Conservation (phyloP, 495 filamentous ascomycete species). For the Penicillium diatomitis region DNA sequence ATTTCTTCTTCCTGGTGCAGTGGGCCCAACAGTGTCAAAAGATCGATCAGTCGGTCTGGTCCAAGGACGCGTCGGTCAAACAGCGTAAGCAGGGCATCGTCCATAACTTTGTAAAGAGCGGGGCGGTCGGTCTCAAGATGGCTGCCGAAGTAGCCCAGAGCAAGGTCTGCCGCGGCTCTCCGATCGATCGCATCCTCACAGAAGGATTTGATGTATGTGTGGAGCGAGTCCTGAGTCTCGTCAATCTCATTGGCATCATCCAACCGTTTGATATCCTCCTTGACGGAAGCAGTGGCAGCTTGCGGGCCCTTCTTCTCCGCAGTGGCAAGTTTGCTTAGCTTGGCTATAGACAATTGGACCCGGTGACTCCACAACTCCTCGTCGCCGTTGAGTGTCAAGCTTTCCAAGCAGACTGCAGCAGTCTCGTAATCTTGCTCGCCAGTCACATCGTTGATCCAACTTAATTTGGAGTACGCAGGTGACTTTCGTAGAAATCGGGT, state of each 20-base stretch:
- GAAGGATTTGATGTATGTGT: slow-evolving; percentile 46
- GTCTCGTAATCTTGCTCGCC: slow-evolving; percentile 60
- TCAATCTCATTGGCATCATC: slow-evolving; percentile 57
- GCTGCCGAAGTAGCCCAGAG: slow-evolving; percentile 56
- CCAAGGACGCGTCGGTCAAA: slow-evolving; percentile 59
- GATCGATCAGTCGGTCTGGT: slow-evolving; percentile 61
- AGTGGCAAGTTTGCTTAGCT: slow-evolving; percentile 64
- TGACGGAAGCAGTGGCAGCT: slow-evolving; percentile 11
- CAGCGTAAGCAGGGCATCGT: slow-evolving; percentile 53
- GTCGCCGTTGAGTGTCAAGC: slow-evolving; percentile 56
- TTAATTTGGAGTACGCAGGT: slow-evolving; percentile 60
- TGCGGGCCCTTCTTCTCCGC: slow-evolving; percentile 22
- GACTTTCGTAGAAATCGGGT: slow-evolving; percentile 67
- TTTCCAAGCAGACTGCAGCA: slow-evolving; percentile 58
- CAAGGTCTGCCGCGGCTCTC: slow-evolving; percentile 64
- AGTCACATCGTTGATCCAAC: slow-evolving; percentile 88
- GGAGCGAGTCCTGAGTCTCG: slow-evolving; percentile 65
- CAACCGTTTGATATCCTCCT: slow-evolving; percentile 33
- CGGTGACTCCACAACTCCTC: slow-evolving; percentile 80
- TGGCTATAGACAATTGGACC: slow-evolving; percentile 79
- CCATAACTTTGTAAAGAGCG: slow-evolving; percentile 54
- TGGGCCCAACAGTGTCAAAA: slow-evolving; percentile 64
- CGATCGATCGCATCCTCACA: slow-evolving; percentile 64
- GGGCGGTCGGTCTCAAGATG: slow-evolving; percentile 49
- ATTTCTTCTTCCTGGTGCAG: slow-evolving; percentile 17